Conservation (phyloP, 148 eudicot genomes). For the Arbutus unedo region DNA sequence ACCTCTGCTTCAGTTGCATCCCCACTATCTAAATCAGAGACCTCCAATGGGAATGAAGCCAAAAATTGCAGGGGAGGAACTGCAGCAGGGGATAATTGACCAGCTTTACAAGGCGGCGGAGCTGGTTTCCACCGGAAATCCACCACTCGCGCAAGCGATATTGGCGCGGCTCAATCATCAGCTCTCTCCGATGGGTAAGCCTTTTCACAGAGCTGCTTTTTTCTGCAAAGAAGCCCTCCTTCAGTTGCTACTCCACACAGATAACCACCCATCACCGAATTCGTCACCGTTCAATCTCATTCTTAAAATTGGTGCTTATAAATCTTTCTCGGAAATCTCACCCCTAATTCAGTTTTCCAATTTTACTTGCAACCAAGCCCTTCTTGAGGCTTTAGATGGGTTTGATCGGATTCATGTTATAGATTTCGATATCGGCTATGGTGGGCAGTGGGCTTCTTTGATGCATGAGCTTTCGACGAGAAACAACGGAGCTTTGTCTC, state of each 20-base stretch:
- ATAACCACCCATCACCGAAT: conserved; percentile 17
- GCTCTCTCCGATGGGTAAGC: conserved; percentile 75
- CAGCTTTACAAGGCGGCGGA: conserved; percentile 82
- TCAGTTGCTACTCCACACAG: conserved; percentile 34
- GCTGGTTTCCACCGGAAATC: conserved; percentile 67
- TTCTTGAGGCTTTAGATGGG: conserved; percentile 72
- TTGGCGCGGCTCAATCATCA: conserved; percentile 99
- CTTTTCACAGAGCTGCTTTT: conserved; percentile 72
- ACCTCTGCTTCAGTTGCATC: conserved; percentile 26
- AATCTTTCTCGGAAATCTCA: conserved; percentile 81
- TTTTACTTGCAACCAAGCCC: conserved; percentile 81
- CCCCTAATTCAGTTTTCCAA: conserved; percentile 79
- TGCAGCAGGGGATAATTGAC: conserved; percentile 65
- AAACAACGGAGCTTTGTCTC: conserved; percentile 45
- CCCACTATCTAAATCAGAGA: conserved; percentile 21
- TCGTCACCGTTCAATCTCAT: conserved; percentile 64
- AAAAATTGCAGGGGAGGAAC: conserved; percentile 2
- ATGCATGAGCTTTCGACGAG: conserved; percentile 88
- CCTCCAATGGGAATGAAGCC: conserved; percentile 23
- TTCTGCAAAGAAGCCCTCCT: conserved; percentile 73
- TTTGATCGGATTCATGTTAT: conserved; percentile 61
- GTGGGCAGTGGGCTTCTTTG: conserved; percentile 94
- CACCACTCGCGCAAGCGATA: conserved; percentile 96
- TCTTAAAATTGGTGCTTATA: conserved; percentile 80
- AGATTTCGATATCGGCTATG: conserved; percentile 86